Evolutionary conservation across 2,329 filamentous ascomycete genomes (phyloP).

Genomic region (Macrophomina pseudophaseolina): DNA sequence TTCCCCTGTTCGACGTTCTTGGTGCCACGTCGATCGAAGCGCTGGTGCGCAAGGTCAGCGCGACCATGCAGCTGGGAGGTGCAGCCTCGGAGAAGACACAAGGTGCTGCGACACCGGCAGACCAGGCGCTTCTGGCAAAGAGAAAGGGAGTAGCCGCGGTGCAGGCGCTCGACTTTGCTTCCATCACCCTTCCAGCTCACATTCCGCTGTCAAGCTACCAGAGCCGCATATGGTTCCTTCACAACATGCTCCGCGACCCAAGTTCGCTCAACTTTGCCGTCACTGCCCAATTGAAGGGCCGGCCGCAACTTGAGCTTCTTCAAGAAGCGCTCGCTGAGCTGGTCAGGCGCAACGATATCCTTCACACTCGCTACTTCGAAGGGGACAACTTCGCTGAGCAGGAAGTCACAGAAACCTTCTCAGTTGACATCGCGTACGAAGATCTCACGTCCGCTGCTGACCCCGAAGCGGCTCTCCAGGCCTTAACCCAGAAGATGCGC

Average conservation of each 20-base stretch:
- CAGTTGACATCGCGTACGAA: slow-evolving; percentile 28
- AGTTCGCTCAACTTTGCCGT: slow-evolving; percentile 33
- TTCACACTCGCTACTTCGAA: slow-evolving; percentile 33
- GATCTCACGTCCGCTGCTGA: slow-evolving; percentile 30
- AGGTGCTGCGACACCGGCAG: background rate
- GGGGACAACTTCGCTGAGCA: slow-evolving; percentile 35
- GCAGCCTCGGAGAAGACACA: background rate
- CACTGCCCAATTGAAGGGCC: slow-evolving; percentile 30
- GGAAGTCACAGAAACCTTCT: slow-evolving; percentile 28
- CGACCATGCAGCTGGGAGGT: slow-evolving; percentile 3
- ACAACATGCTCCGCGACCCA: slow-evolving; percentile 33
- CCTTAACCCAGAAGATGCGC: slow-evolving; percentile 18
- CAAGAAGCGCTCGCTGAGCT: slow-evolving; percentile 29
- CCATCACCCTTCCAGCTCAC: slow-evolving; percentile 2
- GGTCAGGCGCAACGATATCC: slow-evolving; percentile 30
- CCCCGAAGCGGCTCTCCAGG: slow-evolving; percentile 28
- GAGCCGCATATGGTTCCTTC: slow-evolving; percentile 34
- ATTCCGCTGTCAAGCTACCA: slow-evolving; percentile 37
- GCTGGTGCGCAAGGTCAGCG: slow-evolving; percentile 7
- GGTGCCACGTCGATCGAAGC: slow-evolving; percentile 30
- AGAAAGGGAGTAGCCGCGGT: background rate
- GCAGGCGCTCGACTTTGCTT: background rate
- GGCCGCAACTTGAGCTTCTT: slow-evolving; percentile 27
- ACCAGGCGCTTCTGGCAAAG: slow-evolving; percentile 4
- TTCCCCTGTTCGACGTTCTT: slow-evolving; percentile 55